Evolutionary conservation across 495 filamentous ascomycete species (phyloP).

Genomic region (Annulohypoxylon maeteangense): DNA sequence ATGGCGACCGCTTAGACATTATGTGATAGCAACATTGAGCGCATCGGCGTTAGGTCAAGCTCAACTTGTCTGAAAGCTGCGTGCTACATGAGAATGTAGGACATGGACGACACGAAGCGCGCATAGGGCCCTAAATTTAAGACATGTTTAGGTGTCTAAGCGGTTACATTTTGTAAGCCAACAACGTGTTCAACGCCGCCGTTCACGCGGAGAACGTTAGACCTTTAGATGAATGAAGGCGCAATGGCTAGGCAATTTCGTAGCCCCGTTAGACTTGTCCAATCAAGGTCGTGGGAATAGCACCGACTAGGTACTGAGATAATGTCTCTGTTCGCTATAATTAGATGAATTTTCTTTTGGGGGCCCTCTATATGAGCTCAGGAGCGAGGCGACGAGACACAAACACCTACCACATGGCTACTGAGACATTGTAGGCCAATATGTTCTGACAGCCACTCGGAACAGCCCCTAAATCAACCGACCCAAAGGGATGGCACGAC

Average conservation of each 20-base stretch:
- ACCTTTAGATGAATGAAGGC: not conserved
- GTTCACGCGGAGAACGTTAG: slow-evolving; percentile 22
- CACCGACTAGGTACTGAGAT: not conserved
- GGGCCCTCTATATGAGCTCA: not conserved
- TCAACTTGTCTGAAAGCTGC: slow-evolving; percentile 5
- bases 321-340: not conserved
- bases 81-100: slow-evolving; percentile 1
- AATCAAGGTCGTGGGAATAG: not conserved
- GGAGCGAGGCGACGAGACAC: not conserved
- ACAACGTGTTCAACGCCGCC: slow-evolving; percentile 15
- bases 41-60: slow-evolving; percentile 7
- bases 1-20: not conserved
- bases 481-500: slow-evolving; percentile 14
- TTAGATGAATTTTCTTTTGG: not conserved
- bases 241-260: not conserved
- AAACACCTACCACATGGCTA: not conserved
- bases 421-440: slow-evolving; percentile 5
- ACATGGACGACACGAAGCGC: not conserved
- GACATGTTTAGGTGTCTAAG: slow-evolving; percentile 21
- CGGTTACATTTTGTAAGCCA: slow-evolving; percentile 5
- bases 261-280: not conserved
- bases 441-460: slow-evolving; percentile 14
- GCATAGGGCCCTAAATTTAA: slow-evolving; percentile 4
- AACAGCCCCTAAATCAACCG: slow-evolving; percentile 8
- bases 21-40: slow-evolving; percentile 12